A percentile compares a stretch with the other conserved stretches of the same genome.
Evolutionary conservation across 352 stramenopile species (phyloP).

Genomic region (Saprolegnia diclina): DNA sequence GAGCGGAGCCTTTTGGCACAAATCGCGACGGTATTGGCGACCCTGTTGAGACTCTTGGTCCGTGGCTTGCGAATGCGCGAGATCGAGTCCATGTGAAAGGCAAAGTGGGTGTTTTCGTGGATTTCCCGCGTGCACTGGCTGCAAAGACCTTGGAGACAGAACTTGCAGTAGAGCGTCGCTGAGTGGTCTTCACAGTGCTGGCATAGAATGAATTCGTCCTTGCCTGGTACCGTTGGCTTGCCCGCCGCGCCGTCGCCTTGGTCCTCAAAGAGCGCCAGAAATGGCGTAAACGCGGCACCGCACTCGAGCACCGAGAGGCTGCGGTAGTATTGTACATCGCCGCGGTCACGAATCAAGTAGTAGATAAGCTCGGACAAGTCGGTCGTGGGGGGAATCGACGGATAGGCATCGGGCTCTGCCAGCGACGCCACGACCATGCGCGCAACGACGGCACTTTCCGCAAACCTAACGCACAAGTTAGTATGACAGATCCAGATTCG

Average conservation of each 20-base stretch:
- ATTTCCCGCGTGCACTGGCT: conserved; percentile 11
- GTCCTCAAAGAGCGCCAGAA: conserved; percentile 9
- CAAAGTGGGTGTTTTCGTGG: conserved; percentile 26
- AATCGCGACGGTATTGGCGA: background rate
- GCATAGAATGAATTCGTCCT: background rate
- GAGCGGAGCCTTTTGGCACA: background rate
- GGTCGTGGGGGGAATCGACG: background rate
- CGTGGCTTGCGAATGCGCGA: background rate
- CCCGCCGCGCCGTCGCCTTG: background rate
- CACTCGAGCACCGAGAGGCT: background rate
- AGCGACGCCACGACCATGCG: background rate
- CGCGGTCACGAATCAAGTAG: conserved; percentile 1
- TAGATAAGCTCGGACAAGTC: conserved; percentile 14
- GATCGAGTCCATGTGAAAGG: conserved; percentile 12
- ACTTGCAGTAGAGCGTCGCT: conserved; percentile 19
- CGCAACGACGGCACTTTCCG: conserved; percentile 14
- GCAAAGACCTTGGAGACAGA: conserved; percentile 22
- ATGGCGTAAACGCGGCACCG: background rate
- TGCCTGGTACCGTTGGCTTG: background rate
- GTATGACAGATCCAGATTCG: background rate
- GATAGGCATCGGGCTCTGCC: background rate
- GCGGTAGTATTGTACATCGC: background rate
- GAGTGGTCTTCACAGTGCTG: conserved; percentile 20
- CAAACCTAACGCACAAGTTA: conserved; percentile 5
- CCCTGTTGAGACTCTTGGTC: background rate